These are phyloP conservation scores for Huiozyma sinensis DNA, from an alignment of 805 yeast genomes.

Conservation along the genomic window DNA sequence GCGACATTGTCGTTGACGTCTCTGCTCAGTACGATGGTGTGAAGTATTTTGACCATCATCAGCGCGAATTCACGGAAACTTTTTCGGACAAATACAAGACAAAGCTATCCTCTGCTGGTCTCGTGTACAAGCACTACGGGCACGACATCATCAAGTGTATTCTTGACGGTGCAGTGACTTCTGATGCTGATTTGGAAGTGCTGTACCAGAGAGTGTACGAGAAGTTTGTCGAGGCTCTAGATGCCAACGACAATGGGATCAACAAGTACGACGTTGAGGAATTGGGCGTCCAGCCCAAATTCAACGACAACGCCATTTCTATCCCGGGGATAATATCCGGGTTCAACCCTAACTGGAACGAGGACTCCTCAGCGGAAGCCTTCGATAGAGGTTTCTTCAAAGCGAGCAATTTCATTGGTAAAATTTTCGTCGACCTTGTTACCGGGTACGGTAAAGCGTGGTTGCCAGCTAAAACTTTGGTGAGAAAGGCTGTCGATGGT, in stretches of 20 bases:
- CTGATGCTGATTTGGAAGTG: slow-evolving; percentile 39
- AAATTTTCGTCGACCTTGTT: slow-evolving; percentile 57
- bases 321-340: slow-evolving; percentile 69
- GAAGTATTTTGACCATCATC: slow-evolving; percentile 93
- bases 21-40: slow-evolving; percentile 69
- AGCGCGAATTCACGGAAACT: slow-evolving; percentile 74
- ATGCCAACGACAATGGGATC: slow-evolving; percentile 94
- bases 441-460: slow-evolving; percentile 71
- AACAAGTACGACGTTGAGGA: slow-evolving; percentile 44
- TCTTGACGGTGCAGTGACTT: slow-evolving; percentile 29
- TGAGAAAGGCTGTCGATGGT: slow-evolving; percentile 51
- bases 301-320: slow-evolving; percentile 62
- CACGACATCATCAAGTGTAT: slow-evolving; percentile 47
- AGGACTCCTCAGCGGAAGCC: slow-evolving; percentile 50
- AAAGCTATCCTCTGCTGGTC: slow-evolving; percentile 87
- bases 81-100: slow-evolving; percentile 57
- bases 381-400: slow-evolving; percentile 54
- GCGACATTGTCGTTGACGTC: slow-evolving; percentile 93
- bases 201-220: slow-evolving; percentile 71
- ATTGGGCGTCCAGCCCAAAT: slow-evolving; percentile 41
- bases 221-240: slow-evolving; percentile 82
- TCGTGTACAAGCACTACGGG: slow-evolving; percentile 81
- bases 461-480: slow-evolving; percentile 81
- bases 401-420: slow-evolving; percentile 79
- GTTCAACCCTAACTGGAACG: slow-evolving; percentile 81